A percentile compares a stretch with the other conserved stretches of the same genome.
Conservation (phyloP, 2,329 filamentous ascomycete species). For the Colletotrichum horii region DNA sequence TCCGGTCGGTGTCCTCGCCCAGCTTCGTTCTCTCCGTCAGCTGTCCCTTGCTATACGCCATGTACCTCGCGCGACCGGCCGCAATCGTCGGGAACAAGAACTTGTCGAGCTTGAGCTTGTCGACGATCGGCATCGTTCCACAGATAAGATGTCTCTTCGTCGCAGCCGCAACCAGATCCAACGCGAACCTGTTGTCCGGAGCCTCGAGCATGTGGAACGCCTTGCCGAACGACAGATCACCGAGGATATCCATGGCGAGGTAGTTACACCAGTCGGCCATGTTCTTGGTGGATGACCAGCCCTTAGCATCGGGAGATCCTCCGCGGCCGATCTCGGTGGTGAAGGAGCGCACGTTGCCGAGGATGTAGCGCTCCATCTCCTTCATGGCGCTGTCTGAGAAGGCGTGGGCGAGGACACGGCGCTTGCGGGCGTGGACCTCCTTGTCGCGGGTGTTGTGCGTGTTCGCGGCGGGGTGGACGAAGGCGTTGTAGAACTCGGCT, state of each 20-base stretch:
- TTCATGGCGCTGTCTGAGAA: conserved; percentile 72
- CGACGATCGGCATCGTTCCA: conserved; percentile 73
- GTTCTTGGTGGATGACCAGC: conserved; percentile 63
- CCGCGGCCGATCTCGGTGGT: conserved; percentile 59
- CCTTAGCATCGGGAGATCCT: conserved; percentile 48
- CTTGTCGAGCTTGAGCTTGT: conserved; percentile 70
- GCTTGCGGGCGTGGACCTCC: conserved; percentile 71
- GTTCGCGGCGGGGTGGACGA: conserved; percentile 73
- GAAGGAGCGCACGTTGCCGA: conserved; percentile 70
- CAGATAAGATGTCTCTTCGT: conserved; percentile 75
- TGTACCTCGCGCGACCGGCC: conserved; percentile 70
- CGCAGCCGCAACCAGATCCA: conserved; percentile 70
- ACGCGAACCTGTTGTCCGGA: conserved; percentile 67
- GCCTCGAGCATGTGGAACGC: conserved; percentile 66
- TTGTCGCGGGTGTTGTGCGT: conserved; percentile 77
- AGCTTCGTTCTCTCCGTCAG: conserved; percentile 70
- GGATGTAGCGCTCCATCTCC: conserved; percentile 71
- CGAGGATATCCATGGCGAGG: conserved; percentile 67
- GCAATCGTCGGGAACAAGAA: conserved; percentile 72
- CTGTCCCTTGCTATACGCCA: conserved; percentile 73
- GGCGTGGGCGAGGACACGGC: conserved; percentile 73
- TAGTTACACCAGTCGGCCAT: conserved; percentile 70
- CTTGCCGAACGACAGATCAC: conserved; percentile 66
- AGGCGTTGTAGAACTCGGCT: conserved; percentile 75
- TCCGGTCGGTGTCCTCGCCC: conserved; percentile 69